Conservation (phyloP, 805 yeast genomes). For the Wickerhamomyces canadensis region DNA sequence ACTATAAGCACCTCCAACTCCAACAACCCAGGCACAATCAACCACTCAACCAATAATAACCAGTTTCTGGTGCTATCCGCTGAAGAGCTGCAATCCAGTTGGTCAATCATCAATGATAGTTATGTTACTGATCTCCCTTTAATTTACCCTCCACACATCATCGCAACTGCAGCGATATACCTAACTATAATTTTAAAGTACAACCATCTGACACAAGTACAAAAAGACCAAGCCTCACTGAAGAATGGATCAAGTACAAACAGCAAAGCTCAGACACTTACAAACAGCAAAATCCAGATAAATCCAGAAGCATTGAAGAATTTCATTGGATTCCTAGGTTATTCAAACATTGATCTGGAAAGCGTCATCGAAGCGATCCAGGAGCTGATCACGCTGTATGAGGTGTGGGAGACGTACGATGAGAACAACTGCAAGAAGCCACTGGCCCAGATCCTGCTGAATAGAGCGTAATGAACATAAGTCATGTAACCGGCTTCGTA, state of each 20-base stretch:
- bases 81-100: slow-evolving; percentile 75
- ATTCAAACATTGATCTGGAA: slow-evolving; percentile 69
- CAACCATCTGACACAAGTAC: slow-evolving; percentile 16
- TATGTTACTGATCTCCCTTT: slow-evolving; percentile 83
- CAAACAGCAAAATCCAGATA: neutral
- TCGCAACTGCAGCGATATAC: slow-evolving; percentile 79
- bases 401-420: slow-evolving; percentile 82
- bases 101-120: slow-evolving; percentile 88
- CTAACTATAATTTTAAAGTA: slow-evolving; percentile 60
- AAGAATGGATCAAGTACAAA: too few relatives aligned
- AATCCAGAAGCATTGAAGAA: slow-evolving; percentile 39
- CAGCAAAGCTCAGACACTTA: too few relatives aligned
- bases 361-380: slow-evolving; percentile 80
- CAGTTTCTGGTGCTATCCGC: slow-evolving; percentile 40
- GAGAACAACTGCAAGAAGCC: slow-evolving; percentile 35
- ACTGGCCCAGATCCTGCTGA: slow-evolving; percentile 17
- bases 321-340: slow-evolving; percentile 63
- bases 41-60: slow-evolving; percentile 6
- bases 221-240: too few relatives aligned
- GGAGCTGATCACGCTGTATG: slow-evolving; percentile 75
- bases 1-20: too few relatives aligned
- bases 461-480: slow-evolving; percentile 9
- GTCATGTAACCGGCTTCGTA: too few relatives aligned
- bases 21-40: too few relatives aligned
- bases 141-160: slow-evolving; percentile 81